Percentiles rank a stretch among this genome's conserved stretches.
Evolutionary conservation across 306 rosid species (phyloP).

Genomic region (Acacia melanoxylon): DNA sequence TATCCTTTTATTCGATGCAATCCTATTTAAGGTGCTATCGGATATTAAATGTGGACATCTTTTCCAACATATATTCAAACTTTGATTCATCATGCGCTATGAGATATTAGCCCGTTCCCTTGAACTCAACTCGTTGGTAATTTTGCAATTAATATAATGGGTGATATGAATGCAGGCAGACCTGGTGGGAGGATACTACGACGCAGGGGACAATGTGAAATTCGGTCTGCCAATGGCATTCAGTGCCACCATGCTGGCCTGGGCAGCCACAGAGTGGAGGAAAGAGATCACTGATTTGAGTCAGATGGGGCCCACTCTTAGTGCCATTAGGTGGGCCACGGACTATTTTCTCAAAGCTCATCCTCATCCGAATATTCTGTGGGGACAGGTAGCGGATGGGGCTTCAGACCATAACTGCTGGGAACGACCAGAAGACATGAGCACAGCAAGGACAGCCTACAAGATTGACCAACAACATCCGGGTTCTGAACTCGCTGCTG

Average conservation of each 20-base stretch:
- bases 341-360: slow-evolving; percentile 87
- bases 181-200: slow-evolving; percentile 92
- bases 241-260: slow-evolving; percentile 73
- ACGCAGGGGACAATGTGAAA: slow-evolving; percentile 94
- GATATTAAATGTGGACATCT: fast-evolving
- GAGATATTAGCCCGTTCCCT: fast-evolving
- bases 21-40: fast-evolving
- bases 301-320: slow-evolving; percentile 60
- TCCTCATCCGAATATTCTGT: slow-evolving; percentile 75
- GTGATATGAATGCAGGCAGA: slow-evolving; percentile 40
- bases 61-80: fast-evolving
- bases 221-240: slow-evolving; percentile 93
- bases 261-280: slow-evolving; percentile 78
- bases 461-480: slow-evolving; percentile 78
- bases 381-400: slow-evolving; percentile 97
- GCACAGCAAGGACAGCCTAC: slow-evolving; percentile 69
- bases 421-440: slow-evolving; percentile 93
- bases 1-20: too few species aligned
- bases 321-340: slow-evolving; percentile 86
- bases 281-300: slow-evolving; percentile 59
- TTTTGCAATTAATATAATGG: too few species aligned
- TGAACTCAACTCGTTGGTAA: too few species aligned
- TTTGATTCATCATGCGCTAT: too few species aligned
- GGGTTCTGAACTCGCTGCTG: slow-evolving; percentile 88
- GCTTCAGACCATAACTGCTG: slow-evolving; percentile 85